Evolutionary conservation across 2,329 filamentous ascomycete genomes (phyloP).

Genomic region (Colletotrichum tropicicola): DNA sequence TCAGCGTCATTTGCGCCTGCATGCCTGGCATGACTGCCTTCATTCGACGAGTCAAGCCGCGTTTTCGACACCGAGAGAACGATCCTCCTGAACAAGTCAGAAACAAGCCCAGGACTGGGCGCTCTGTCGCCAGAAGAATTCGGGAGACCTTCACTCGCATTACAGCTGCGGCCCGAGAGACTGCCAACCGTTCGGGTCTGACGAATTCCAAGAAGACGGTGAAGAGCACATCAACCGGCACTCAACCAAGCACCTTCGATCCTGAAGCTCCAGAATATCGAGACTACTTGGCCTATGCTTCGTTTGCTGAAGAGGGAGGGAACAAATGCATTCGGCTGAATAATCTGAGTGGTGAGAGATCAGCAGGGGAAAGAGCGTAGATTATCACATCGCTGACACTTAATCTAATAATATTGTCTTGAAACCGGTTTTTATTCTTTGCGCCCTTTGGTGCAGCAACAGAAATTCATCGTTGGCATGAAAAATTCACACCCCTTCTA

Average conservation of each 20-base stretch:
- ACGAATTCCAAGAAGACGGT: neutral
- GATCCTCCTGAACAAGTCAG: neutral
- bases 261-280: neutral
- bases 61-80: neutral
- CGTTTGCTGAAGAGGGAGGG: neutral
- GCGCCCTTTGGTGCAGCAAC: neutral
- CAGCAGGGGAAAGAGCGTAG: too few species aligned
- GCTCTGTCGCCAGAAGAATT: neutral
- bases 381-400: too few species aligned
- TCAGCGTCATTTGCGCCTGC: conserved; percentile 25
- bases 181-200: neutral
- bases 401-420: too few species aligned
- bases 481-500: neutral
- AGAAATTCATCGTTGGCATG: too few species aligned
- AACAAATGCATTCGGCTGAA: neutral
- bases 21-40: conserved; percentile 23
- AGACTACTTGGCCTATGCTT: neutral
- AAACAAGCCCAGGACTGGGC: neutral
- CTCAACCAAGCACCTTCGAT: neutral
- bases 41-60: conserved; percentile 2
- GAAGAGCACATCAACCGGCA: neutral
- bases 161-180: neutral
- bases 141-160: neutral
- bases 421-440: too few species aligned
- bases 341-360: neutral